Percentiles rank a stretch among this genome's conserved stretches.
phyloP scores from a whole-genome alignment of 2,329 filamentous ascomycete genomes.

The Ceratocystis huliohia region DNA sequence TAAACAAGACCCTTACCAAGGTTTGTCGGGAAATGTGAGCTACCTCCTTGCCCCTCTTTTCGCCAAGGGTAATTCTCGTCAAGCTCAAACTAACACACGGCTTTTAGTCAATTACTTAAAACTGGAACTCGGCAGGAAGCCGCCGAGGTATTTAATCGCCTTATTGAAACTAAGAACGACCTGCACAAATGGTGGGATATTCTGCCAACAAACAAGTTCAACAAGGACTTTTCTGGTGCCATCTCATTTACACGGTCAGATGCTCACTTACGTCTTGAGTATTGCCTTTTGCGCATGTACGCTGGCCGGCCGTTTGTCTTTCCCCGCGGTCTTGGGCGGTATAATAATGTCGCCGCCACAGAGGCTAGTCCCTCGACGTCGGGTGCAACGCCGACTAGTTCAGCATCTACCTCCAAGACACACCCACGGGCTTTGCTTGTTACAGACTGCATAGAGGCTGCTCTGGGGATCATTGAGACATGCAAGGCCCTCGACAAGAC shows the following conservation, averaged over 20 bases:
- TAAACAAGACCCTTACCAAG: constrained; percentile 29
- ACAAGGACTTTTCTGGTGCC: constrained; percentile 26
- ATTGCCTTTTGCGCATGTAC: constrained; percentile 41
- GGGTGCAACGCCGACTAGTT: constrained; percentile 22
- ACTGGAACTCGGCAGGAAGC: constrained; percentile 27
- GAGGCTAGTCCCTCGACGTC: constrained; percentile 14
- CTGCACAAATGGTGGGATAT: constrained; percentile 31
- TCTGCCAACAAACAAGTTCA: constrained; percentile 27
- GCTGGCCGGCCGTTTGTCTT: constrained; percentile 43
- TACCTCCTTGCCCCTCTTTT: not conserved
- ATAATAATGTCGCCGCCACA: not conserved
- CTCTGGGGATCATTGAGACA: constrained; percentile 38
- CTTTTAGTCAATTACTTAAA: constrained; percentile 28
- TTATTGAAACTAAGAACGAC: constrained; percentile 30
- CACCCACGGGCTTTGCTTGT: constrained; percentile 31
- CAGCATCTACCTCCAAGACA: constrained; percentile 26
- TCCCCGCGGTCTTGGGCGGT: constrained; percentile 22
- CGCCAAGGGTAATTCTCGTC: not conserved
- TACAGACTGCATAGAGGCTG: constrained; percentile 40
- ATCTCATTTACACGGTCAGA: constrained; percentile 34
- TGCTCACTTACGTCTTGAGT: constrained; percentile 40
- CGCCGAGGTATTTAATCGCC: constrained; percentile 27
- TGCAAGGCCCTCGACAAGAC: constrained; percentile 38
- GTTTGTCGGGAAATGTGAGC: constrained; percentile 32
- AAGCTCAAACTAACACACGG: not conserved